phyloP scores from a whole-genome alignment of 2,329 filamentous ascomycete species.

The Pseudogymnoascus sp. region DNA sequence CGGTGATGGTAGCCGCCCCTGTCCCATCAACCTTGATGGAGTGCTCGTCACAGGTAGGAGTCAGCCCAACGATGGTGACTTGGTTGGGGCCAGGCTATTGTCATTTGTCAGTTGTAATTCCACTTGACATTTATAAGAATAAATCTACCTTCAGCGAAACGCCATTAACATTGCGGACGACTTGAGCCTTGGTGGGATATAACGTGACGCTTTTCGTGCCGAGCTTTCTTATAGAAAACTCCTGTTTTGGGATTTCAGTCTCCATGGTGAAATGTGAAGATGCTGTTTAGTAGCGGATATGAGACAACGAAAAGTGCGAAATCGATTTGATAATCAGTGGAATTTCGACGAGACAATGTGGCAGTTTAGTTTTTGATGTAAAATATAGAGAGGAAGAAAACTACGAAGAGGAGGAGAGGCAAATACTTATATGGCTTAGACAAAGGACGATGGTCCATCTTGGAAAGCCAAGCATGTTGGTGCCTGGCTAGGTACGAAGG shows the following conservation, averaged over 20 bases:
- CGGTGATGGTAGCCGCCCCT: constrained; percentile 49
- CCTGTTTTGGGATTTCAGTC: constrained; percentile 29
- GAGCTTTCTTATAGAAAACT: constrained; percentile 49
- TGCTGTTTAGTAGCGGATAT: background rate
- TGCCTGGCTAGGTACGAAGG: background rate
- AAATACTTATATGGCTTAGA: background rate
- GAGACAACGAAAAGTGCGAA: constrained; percentile 2
- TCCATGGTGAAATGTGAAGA: constrained; percentile 14
- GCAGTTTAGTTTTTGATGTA: background rate
- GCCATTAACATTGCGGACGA: constrained; percentile 51
- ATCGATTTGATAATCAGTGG: background rate
- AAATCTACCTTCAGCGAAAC: constrained; percentile 35
- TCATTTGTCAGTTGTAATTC: constrained; percentile 5
- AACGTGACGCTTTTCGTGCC: constrained; percentile 53
- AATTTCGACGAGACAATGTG: background rate
- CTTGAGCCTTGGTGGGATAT: constrained; percentile 52
- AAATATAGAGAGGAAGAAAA: background rate
- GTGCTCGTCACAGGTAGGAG: constrained; percentile 44
- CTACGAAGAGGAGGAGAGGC: background rate
- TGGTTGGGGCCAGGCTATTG: constrained; percentile 45
- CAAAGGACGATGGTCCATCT: background rate
- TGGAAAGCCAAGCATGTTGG: background rate
- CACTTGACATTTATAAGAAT: background rate
- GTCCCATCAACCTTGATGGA: constrained; percentile 53
- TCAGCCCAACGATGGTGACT: constrained; percentile 46